phyloP scores from a whole-genome alignment of 306 rosid species.

The Castanea mollissima region DNA sequence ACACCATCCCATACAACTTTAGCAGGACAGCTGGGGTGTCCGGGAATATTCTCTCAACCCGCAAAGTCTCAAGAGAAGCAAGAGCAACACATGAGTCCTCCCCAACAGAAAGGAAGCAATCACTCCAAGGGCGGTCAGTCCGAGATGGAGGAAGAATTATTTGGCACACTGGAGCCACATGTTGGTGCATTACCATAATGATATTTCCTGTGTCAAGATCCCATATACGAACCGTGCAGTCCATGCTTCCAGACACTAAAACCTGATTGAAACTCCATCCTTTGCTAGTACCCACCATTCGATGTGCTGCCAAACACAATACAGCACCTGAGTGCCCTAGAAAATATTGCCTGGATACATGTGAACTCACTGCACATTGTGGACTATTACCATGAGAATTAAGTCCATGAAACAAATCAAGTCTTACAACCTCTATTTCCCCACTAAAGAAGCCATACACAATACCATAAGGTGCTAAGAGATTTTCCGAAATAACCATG shows the following conservation, averaged over 20 bases:
- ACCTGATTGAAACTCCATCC: slow-evolving; percentile 48
- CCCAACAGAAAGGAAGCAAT: slow-evolving; percentile 92
- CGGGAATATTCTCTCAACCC: slow-evolving; percentile 94
- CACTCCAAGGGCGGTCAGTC: slow-evolving; percentile 76
- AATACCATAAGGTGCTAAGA: slow-evolving; percentile 59
- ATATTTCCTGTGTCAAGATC: slow-evolving; percentile 70
- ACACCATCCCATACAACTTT: slow-evolving; percentile 95
- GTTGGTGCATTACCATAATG: slow-evolving; percentile 86
- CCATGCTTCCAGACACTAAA: slow-evolving; percentile 91
- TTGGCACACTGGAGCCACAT: slow-evolving; percentile 89
- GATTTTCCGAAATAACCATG: slow-evolving; percentile 69
- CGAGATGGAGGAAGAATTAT: slow-evolving; percentile 72
- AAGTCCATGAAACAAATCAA: slow-evolving; percentile 62
- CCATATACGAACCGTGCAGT: slow-evolving; percentile 87
- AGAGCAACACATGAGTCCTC: slow-evolving; percentile 92
- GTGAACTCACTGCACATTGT: slow-evolving; percentile 37
- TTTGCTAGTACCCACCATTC: slow-evolving; percentile 46
- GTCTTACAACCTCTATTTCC: slow-evolving; percentile 65
- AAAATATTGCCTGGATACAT: slow-evolving; percentile 51
- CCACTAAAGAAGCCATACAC: slow-evolving; percentile 82
- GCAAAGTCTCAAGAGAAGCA: slow-evolving; percentile 77
- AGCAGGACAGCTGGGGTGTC: slow-evolving; percentile 77
- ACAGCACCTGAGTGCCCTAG: slow-evolving; percentile 80
- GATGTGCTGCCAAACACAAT: slow-evolving; percentile 93
- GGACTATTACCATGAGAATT: slow-evolving; percentile 47